A percentile compares a stretch with the other conserved stretches of the same genome.
These are phyloP conservation scores for Cymodocea nodosa DNA, from an alignment of 116 monocot genomes.

Conservation along the genomic window DNA sequence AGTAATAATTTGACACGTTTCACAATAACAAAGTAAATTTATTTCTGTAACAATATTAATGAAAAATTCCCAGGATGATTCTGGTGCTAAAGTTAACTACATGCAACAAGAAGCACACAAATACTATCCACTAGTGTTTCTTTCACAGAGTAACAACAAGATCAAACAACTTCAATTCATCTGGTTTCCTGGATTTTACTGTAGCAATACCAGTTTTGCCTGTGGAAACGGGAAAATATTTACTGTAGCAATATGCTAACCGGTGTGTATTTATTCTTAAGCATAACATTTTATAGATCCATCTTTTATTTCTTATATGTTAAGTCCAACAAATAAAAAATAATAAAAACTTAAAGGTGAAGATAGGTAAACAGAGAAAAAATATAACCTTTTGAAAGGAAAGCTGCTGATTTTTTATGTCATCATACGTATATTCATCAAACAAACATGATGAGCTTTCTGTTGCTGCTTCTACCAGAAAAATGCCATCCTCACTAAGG, in stretches of 20 bases:
- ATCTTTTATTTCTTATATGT: background rate
- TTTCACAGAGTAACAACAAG: no score
- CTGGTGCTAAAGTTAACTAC: no score
- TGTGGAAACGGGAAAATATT: no score
- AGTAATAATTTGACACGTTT: no score
- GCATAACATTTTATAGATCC: background rate
- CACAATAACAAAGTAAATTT: background rate
- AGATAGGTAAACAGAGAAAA: background rate
- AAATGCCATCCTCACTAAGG: slow-evolving; percentile 30
- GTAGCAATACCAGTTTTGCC: no score
- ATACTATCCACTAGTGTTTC: no score
- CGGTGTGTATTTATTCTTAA: no score
- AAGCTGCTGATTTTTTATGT: background rate
- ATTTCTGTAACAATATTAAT: background rate
- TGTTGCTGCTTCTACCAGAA: slow-evolving; percentile 13
- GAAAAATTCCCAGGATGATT: background rate
- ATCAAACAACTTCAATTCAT: no score
- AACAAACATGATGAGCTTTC: slow-evolving; percentile 12
- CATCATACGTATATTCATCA: slow-evolving; percentile 7
- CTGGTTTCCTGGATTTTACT: no score
- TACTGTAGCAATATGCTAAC: no score
- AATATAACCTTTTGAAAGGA: slow-evolving; percentile 1
- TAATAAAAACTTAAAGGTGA: background rate
- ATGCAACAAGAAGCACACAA: no score
- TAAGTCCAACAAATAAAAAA: background rate